Base-by-base conservation (phyloP, 2,329 filamentous ascomycete species). In the Tolypocladium nubicola region DNA sequence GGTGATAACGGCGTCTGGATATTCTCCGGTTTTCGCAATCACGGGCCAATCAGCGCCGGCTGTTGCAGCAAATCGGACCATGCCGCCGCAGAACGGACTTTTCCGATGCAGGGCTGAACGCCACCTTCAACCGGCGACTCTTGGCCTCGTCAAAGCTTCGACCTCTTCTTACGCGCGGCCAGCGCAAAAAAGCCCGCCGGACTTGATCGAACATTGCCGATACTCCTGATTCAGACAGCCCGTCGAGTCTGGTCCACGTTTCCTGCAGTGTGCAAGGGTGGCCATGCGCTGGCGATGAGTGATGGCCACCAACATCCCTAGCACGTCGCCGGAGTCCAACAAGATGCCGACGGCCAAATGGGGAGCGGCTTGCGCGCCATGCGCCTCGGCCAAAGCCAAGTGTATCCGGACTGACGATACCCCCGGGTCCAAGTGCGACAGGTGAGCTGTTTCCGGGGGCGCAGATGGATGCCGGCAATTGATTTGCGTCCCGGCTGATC, bases 351-450 rank as follows among this genome's bases (percentile, higher is more conserved):
- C 70, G 58, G 71, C 71, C 37, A 73, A 72, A 76, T 80, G 77
- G 77, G 77, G 77, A 19, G 76, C 76, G 4, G 77, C 77, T 1
- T 80, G 77, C 54, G 69, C 75, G 6, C 68, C 75, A 1, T 80
- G 78, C 61, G 76, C 78, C 8, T 68, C 72, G 14, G 75, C 78
- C 38, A 80, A 80, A 61, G 76, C 77, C 9, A 79, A 79, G 60
- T 80, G 78, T 59, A 71, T 79, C 50, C 73, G 76, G 10, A 71
- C 75, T 8, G 73, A 72, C 57, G 61, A 66, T 4, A 58, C 62
- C 2, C 61, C 66, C 0, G 70, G 70, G 1, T 63, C 73, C 21
- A 79, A 77, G 60, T 80, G 77, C 58, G 77, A 79, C 58, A 71
- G 73, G 73, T 76, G 58, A 63, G 68, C 57, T n/a, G 7, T n/a